phyloP scores from a whole-genome alignment of 306 rosid genomes.

The Trichosanthes cucumerina region DNA sequence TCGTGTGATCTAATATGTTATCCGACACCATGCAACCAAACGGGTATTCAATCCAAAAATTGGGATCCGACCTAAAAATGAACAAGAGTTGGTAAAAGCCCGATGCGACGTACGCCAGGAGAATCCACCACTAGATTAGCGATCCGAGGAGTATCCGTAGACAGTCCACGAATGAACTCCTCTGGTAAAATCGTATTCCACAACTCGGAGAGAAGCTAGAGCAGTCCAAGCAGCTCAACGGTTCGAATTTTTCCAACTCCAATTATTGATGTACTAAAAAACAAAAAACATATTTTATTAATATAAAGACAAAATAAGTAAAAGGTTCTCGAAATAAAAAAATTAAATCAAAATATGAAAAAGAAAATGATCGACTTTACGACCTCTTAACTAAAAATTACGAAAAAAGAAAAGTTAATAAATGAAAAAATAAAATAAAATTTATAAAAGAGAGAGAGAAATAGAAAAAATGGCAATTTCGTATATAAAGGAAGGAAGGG shows the following conservation, averaged over 20 bases:
- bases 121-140: slow-evolving; percentile 17
- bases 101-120: slow-evolving; percentile 29
- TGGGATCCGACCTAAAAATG: no score
- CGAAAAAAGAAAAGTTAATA: background rate
- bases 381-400: no score
- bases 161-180: slow-evolving; percentile 87
- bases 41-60: no score
- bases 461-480: background rate
- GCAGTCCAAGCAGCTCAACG: slow-evolving; percentile 90
- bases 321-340: no score
- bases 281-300: no score
- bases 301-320: no score
- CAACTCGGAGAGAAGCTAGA: slow-evolving; percentile 85
- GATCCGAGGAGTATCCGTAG: slow-evolving; percentile 77
- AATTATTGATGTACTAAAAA: no score
- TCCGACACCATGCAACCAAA: no score
- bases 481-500: slow-evolving; percentile 2
- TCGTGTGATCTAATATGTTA: no score
- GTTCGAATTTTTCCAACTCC: no score
- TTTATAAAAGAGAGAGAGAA: background rate
- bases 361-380: no score
- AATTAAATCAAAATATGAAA: no score
- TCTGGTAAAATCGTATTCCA: slow-evolving; percentile 92
- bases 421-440: background rate
- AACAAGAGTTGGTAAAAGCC: slow-evolving; percentile 41